These are phyloP conservation scores for Aspergillus tubingensis DNA, from an alignment of 2,329 filamentous ascomycete species.

Conservation along the genomic window DNA sequence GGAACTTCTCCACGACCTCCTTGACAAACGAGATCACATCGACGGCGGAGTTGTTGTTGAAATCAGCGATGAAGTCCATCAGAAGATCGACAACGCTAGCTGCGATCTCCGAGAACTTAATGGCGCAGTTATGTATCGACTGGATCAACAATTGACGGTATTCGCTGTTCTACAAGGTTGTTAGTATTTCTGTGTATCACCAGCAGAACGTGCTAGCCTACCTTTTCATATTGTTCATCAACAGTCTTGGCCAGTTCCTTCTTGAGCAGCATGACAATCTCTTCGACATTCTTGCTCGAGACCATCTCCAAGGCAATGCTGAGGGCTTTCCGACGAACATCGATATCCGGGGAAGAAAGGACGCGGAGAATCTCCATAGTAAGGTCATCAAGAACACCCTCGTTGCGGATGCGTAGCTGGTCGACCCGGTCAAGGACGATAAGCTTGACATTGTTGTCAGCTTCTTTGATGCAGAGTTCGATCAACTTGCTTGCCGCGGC, in stretches of 20 bases:
- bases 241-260: constrained; percentile 98
- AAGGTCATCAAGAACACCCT: constrained; percentile 87
- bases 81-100: constrained; percentile 93
- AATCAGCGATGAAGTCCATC: constrained; percentile 99
- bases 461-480: constrained; percentile 93
- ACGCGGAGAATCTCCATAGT: constrained; percentile 97
- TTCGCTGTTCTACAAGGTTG: constrained; percentile 67
- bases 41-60: constrained; percentile 94
- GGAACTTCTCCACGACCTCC: constrained; percentile 98
- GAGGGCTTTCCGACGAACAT: constrained; percentile 89
- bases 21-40: constrained; percentile 99
- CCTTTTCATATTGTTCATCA: constrained; percentile 96
- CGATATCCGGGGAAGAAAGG: constrained; percentile 90
- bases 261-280: constrained; percentile 92
- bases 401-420: constrained; percentile 80
- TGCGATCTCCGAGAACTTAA: constrained; percentile 98
- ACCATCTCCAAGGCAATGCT: constrained; percentile 95
- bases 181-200: constrained; percentile 22
- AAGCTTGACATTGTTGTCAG: constrained; percentile 98
- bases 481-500: constrained; percentile 95
- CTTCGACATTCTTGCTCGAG: constrained; percentile 97
- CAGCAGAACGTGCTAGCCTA: constrained; percentile 25
- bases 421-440: constrained; percentile 96
- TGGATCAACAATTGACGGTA: constrained; percentile 95
- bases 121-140: constrained; percentile 96